Percentiles rank a stretch among this genome's conserved stretches.
phyloP scores from a whole-genome alignment of 208 protist species.

The Strigomonas galati region DNA sequence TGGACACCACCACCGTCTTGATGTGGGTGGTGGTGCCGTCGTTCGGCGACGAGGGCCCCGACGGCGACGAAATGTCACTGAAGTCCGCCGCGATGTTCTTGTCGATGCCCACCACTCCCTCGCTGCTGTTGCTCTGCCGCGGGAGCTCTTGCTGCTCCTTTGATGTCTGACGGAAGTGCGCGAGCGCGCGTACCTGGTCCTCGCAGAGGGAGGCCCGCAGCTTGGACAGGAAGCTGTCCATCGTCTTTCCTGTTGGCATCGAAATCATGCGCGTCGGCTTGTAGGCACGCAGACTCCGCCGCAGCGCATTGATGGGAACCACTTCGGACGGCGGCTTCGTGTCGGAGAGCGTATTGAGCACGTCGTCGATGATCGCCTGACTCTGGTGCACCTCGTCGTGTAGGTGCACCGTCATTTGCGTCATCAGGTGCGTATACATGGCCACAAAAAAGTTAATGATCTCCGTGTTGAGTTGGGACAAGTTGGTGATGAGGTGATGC shows the following conservation, averaged over 20 bases:
- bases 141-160: neutral
- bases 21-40: neutral
- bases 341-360: neutral
- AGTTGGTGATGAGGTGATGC: slow-evolving; percentile 40
- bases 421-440: slow-evolving; percentile 25
- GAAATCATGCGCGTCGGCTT: slow-evolving; percentile 14
- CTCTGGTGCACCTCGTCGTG: slow-evolving; percentile 20
- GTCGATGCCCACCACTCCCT: neutral
- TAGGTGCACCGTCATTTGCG: slow-evolving; percentile 26
- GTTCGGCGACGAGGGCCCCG: neutral
- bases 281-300: neutral
- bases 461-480: slow-evolving; percentile 80
- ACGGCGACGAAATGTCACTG: neutral
- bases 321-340: slow-evolving; percentile 3
- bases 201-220: slow-evolving; percentile 70
- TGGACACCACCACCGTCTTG: neutral
- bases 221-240: slow-evolving; percentile 48
- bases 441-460: slow-evolving; percentile 79
- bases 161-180: slow-evolving; percentile 9
- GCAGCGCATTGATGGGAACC: slow-evolving; percentile 7
- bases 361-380: slow-evolving; percentile 3
- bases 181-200: slow-evolving; percentile 62
- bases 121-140: slow-evolving; percentile 2
- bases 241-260: slow-evolving; percentile 14
- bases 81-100: neutral